A percentile compares a stretch with the other conserved stretches of the same genome.
phyloP scores from a whole-genome alignment of 2,329 filamentous ascomycete species.

The Calonectria henricotiae region DNA sequence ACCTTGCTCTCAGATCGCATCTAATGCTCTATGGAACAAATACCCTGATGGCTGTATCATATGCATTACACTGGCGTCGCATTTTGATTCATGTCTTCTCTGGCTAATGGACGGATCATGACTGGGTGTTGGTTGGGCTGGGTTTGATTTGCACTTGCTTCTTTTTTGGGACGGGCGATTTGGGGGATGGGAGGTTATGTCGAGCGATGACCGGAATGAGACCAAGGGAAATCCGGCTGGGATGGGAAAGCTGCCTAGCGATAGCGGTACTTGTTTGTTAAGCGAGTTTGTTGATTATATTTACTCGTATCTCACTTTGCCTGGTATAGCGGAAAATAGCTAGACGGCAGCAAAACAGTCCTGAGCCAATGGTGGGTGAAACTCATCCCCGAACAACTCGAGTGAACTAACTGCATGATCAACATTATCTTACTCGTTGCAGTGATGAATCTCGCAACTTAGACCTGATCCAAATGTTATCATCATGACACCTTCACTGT shows the following conservation, averaged over 20 bases:
- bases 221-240: conserved; percentile 21
- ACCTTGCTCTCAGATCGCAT: conserved; percentile 40
- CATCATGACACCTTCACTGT: neutral
- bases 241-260: conserved; percentile 39
- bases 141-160: conserved; percentile 26
- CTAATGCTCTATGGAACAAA: conserved; percentile 48
- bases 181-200: conserved; percentile 20
- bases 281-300: conserved; percentile 26
- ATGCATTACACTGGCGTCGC: conserved; percentile 54
- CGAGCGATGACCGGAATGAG: conserved; percentile 23
- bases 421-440: neutral
- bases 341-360: conserved; percentile 23
- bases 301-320: conserved; percentile 37
- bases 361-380: neutral
- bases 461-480: neutral
- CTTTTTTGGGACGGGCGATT: conserved; percentile 16
- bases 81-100: conserved; percentile 49
- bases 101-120: conserved; percentile 41
- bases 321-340: conserved; percentile 42
- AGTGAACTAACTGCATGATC: neutral
- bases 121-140: conserved; percentile 48
- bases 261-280: conserved; percentile 36
- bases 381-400: neutral
- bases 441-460: neutral
- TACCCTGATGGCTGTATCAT: conserved; percentile 51